Base-by-base conservation (phyloP, 768 basidiomycete genomes). In the Cyclocybe aegerita region DNA sequence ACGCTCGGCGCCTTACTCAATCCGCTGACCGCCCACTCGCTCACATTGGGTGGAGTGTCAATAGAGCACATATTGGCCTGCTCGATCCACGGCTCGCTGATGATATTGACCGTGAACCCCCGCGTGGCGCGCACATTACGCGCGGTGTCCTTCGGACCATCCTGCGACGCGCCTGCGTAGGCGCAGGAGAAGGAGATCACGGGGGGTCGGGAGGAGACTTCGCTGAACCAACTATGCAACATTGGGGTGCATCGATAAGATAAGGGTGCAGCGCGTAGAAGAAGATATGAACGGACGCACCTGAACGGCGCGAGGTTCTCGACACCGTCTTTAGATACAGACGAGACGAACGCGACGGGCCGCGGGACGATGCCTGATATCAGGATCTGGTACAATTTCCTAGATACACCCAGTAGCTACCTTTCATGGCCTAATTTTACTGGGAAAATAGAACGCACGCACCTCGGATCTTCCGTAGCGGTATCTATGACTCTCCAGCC, bases 31-130 rank as follows among this genome's bases (percentile, higher is more conserved):
- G 66, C 67, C 86, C 86, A 87, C 64, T 85, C 82, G 48, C 77
- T 75, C 23, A 79, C 66, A 12, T 76, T 67, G 6, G 65, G 64
- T 6, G 82, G 85, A 4, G 80, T 72, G 50, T 85, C 75, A n/a
- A 82, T 70, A 1, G 76, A 70, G 41, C 70, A 65, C 16, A 64
- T 63, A 54, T 85, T 86, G 4, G 85, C 82, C 7, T 80, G 77
- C 49, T 79, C 76, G 34, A 80, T 60, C 68, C 81, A 86, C 0
- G 86, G 75, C 63, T 89, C 85, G 56, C 85, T 87, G 64, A 93
- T 86, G 43, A 87, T 82, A 54, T 85, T 87, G 37, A 86, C 81
- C 4, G 82, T 83, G 63, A 90, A 92, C 17, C 81, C 77, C 54
- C 83, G 83, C 10, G 80, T 85, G 0, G 72, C 70, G 46, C 73